Evolutionary conservation across 345 rosid genomes (phyloP).

Genomic region (Acer negundo): DNA sequence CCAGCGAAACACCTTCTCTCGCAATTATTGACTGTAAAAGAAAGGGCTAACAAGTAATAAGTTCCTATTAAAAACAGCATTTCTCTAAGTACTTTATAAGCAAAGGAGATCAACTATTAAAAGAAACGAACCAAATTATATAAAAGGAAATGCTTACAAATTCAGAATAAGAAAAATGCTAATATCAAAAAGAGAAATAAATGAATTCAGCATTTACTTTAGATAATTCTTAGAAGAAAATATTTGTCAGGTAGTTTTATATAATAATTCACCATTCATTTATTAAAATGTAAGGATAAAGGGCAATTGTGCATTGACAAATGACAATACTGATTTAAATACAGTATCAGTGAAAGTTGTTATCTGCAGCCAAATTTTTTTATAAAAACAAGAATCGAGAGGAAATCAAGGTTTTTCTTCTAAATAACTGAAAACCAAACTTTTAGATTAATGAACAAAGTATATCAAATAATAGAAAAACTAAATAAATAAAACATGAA

Average conservation of each 20-base stretch:
- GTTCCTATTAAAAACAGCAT: not conserved
- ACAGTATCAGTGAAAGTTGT: not conserved
- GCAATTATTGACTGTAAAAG: not conserved
- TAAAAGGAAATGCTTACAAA: not conserved
- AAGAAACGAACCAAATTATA: not conserved
- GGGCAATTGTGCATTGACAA: too few species aligned
- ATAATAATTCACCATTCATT: not conserved
- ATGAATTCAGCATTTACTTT: not conserved
- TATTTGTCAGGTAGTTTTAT: not conserved
- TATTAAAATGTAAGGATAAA: not conserved
- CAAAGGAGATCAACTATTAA: not conserved
- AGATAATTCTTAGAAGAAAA: not conserved
- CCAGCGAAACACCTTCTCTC: not conserved
- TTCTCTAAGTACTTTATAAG: not conserved
- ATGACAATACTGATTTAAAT: too few species aligned
- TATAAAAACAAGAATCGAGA: not conserved
- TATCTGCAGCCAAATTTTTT: not conserved
- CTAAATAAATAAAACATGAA: not conserved
- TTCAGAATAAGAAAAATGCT: constrained; percentile 3
- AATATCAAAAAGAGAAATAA: not conserved
- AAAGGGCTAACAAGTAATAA: not conserved
- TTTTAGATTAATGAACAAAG: not conserved
- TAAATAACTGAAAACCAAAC: not conserved
- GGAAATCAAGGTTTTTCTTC: not conserved
- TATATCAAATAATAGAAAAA: not conserved